Evolutionary conservation across 2,329 filamentous ascomycete genomes (phyloP), one percentile per base, ranked within the genome.

Genomic region (Davidsoniella australis): DNA sequence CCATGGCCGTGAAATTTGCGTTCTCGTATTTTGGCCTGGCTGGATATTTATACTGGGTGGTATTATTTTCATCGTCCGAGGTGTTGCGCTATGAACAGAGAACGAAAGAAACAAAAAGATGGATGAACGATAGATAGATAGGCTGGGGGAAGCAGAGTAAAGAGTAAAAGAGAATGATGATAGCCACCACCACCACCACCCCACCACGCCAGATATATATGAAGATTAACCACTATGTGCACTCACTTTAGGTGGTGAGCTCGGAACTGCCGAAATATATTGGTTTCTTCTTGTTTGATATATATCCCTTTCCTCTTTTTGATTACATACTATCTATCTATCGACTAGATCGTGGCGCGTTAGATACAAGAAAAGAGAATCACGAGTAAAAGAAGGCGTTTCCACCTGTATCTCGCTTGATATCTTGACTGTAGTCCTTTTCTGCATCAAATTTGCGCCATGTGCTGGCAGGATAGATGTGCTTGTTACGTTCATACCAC

Each of bases 401-500:
- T 10, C 91, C 91, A 49, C 86, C 80, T 10, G 75, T 75, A 65
- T 98, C 91, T 59, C 86, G 83, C 57, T 85, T 76, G 38, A 88
- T 75, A 56, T 85, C 78, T 55, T 70, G 73, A 59, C 77, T 74
- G 66, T 94, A 94, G 58, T 95, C 84, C 63, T 83, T 85, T 54
- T 85, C 85, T 0, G 87, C 82, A 56, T 94, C 88, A 62, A 94
- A 98, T 55, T 94, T 84, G 58, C 88, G 85, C 91, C 91, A 98
- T 43, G 89, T 75, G 61, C 85, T 96, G 17, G 89, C 89, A 0
- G 91, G 91, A 62, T 89, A 98, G 51, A 98, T 96, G 64, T 98
- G 91, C 66, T 96, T 98, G 63, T 96, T 95, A 59, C 80, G 77
- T 68, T 95, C 87, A 62, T 95, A 98, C 91, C 91, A 98, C 53